phyloP scores from a whole-genome alignment of 495 filamentous ascomycete genomes.

The Tuber magnatum region DNA sequence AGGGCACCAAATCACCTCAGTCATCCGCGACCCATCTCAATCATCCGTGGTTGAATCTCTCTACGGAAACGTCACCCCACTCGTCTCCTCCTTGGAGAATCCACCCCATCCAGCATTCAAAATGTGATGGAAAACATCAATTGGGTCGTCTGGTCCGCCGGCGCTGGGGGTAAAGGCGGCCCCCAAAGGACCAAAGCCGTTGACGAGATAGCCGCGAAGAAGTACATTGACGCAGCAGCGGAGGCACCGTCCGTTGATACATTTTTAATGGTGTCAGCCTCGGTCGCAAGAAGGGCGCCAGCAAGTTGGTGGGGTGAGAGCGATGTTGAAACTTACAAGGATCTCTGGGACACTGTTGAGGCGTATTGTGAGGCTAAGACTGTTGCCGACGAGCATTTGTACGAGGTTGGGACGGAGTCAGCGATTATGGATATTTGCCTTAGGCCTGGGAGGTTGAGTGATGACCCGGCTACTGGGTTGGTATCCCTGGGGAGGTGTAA shows the following conservation, averaged over 20 bases:
- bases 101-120: constrained; percentile 48
- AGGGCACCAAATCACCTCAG: constrained; percentile 66
- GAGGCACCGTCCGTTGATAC: constrained; percentile 55
- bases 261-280: constrained; percentile 62
- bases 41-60: constrained; percentile 55
- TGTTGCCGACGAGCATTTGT: constrained; percentile 66
- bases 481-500: constrained; percentile 60
- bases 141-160: constrained; percentile 75
- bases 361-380: constrained; percentile 68
- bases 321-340: constrained; percentile 49
- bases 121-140: constrained; percentile 65
- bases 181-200: constrained; percentile 52
- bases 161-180: constrained; percentile 73
- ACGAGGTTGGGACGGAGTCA: constrained; percentile 41
- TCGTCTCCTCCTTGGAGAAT: constrained; percentile 56
- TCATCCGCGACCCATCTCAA: constrained; percentile 66
- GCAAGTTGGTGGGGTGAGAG: constrained; percentile 64
- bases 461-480: constrained; percentile 53
- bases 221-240: constrained; percentile 62
- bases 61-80: constrained; percentile 48
- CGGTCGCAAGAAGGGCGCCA: constrained; percentile 41
- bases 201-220: constrained; percentile 55
- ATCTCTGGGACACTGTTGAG: constrained; percentile 50
- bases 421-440: constrained; percentile 60
- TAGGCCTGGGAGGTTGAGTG: constrained; percentile 59